Percentiles rank a stretch among this genome's conserved stretches.
These are phyloP conservation scores for Paracorniculantispora psalliotae DNA, from an alignment of 2,329 filamentous ascomycete species.

Conservation along the genomic window DNA sequence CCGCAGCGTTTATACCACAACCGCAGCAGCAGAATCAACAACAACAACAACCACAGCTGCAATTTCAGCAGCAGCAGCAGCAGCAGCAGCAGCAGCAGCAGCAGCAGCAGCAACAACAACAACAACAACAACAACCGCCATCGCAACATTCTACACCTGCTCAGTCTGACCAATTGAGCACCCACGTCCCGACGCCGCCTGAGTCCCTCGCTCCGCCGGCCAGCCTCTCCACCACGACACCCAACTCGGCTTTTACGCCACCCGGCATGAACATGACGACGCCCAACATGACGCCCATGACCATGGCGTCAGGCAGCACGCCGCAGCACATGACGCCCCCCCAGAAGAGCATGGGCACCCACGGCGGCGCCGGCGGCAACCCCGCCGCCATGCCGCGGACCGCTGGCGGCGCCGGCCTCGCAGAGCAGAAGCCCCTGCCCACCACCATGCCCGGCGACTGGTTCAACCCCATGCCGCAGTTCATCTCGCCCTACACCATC, in stretches of 20 bases:
- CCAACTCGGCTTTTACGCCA: conserved; percentile 30
- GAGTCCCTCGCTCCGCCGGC: conserved; percentile 33
- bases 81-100: conserved; percentile 15
- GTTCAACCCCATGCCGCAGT: conserved; percentile 49
- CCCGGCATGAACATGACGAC: conserved; percentile 31
- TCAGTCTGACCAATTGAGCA: conserved; percentile 25
- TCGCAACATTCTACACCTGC: conserved; percentile 21
- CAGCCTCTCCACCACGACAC: conserved; percentile 26
- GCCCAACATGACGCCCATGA: conserved; percentile 23
- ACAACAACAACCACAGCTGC: conserved; percentile 5
- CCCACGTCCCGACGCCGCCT: conserved; percentile 39
- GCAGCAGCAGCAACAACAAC: conserved; percentile 18
- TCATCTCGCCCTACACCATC: conserved; percentile 50
- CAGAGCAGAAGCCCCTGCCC: conserved; percentile 40
- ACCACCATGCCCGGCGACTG: conserved; percentile 42
- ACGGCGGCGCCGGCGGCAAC: conserved; percentile 24
- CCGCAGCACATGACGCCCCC: conserved; percentile 28
- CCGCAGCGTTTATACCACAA: conserved; percentile 5
- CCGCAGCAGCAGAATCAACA: conserved; percentile 2
- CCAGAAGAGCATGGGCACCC: conserved; percentile 22
- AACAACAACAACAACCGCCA: conserved; percentile 14
- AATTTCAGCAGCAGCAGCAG: conserved; percentile 11
- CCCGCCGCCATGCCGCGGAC: conserved; percentile 38
- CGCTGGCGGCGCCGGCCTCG: conserved; percentile 28
- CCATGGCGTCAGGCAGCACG: not conserved